Conservation (phyloP, 106 monocot species). For the Platanthera zijinensis region DNA sequence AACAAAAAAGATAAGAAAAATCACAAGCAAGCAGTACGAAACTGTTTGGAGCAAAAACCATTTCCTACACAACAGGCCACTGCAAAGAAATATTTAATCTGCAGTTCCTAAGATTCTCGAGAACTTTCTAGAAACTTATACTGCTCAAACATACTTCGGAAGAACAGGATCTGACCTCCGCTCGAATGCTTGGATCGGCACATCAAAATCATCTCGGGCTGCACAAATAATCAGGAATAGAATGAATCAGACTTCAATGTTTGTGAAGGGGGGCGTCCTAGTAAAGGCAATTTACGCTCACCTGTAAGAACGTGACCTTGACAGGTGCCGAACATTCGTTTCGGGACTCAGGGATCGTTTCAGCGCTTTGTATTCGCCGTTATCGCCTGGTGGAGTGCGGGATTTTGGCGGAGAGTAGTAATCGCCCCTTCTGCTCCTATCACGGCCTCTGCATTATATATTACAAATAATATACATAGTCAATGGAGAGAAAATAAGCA, state of each 20-base stretch:
- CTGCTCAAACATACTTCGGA: not conserved
- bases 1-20: too few relatives aligned
- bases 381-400: not conserved
- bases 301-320: slow-evolving; percentile 9
- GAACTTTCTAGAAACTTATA: not conserved
- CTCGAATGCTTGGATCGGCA: not conserved
- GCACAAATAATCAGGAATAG: not conserved
- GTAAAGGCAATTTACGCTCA: not conserved
- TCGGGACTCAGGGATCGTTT: slow-evolving; percentile 7
- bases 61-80: too few relatives aligned
- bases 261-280: not conserved
- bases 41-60: too few relatives aligned
- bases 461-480: not conserved
- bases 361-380: not conserved
- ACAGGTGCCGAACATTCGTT: not conserved
- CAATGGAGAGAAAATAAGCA: not conserved
- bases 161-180: not conserved
- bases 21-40: too few relatives aligned
- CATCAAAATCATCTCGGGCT: not conserved
- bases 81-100: too few relatives aligned
- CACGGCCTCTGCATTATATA: slow-evolving; percentile 1
- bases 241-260: not conserved
- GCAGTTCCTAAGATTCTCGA: not conserved
- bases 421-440: not conserved
- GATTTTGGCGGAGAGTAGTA: slow-evolving; percentile 7